Percentiles rank a stretch among this genome's conserved stretches.
phyloP scores from a whole-genome alignment of 1,284 basidiomycete species.

The Irpex lacteus region DNA sequence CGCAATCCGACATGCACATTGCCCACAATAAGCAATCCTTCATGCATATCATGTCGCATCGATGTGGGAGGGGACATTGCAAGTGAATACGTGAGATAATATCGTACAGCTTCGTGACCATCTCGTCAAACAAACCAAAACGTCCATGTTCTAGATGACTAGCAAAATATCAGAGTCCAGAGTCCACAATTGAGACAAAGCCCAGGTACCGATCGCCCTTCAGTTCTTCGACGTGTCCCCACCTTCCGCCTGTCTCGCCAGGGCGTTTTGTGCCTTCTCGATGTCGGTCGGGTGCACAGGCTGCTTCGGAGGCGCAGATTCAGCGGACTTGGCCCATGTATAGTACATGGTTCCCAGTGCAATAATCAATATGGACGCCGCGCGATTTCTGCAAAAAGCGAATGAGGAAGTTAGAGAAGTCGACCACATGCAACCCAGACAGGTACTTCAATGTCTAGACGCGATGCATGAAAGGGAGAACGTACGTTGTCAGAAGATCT shows the following conservation, averaged over 20 bases:
- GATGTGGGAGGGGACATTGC: too few relatives aligned
- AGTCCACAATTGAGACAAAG: neutral
- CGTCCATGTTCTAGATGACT: neutral
- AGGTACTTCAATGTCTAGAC: neutral
- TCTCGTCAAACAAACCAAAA: neutral
- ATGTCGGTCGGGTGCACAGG: slow-evolving; percentile 36
- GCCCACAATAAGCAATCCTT: too few relatives aligned
- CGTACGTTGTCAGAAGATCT: slow-evolving; percentile 65
- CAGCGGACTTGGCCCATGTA: slow-evolving; percentile 63
- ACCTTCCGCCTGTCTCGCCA: slow-evolving; percentile 6
- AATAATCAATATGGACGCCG: slow-evolving; percentile 58
- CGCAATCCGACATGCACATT: too few relatives aligned
- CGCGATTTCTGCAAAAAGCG: slow-evolving; percentile 44
- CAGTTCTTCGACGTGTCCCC: neutral
- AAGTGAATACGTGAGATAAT: neutral
- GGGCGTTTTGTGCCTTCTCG: slow-evolving; percentile 26
- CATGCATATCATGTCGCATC: too few relatives aligned
- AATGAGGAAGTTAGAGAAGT: slow-evolving; percentile 3
- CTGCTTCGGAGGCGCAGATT: slow-evolving; percentile 30
- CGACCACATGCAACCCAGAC: neutral
- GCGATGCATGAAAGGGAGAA: slow-evolving; percentile 5
- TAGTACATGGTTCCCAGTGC: slow-evolving; percentile 65
- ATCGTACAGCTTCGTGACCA: neutral
- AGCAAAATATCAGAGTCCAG: neutral
- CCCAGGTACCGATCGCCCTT: neutral